Conservation (phyloP, 2,329 filamentous ascomycete genomes). For the Colletotrichum lini region DNA sequence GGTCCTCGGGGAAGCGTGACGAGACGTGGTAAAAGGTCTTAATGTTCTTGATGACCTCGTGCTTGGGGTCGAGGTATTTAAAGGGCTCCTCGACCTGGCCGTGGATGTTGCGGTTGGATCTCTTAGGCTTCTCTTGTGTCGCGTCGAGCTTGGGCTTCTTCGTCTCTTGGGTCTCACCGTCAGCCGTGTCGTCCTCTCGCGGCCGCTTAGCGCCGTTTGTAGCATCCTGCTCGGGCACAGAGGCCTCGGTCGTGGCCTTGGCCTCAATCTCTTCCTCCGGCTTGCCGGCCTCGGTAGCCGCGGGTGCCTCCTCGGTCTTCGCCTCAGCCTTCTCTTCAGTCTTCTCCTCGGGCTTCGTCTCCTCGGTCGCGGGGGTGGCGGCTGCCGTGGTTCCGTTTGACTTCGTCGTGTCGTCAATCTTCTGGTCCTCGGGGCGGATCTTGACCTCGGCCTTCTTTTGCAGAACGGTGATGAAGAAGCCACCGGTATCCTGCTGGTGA, state of each 20-base stretch:
- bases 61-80: conserved; percentile 85
- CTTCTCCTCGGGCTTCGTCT: conserved; percentile 29
- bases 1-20: conserved; percentile 85
- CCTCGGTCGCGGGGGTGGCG: conserved; percentile 40
- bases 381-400: conserved; percentile 41
- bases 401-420: conserved; percentile 64
- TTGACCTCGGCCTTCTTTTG: conserved; percentile 92
- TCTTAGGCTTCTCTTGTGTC: conserved; percentile 47
- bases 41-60: conserved; percentile 83
- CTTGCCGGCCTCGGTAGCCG: conserved; percentile 1
- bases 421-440: conserved; percentile 70
- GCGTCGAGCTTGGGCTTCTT: conserved; percentile 61
- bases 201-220: conserved; percentile 52
- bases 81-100: conserved; percentile 88
- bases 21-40: conserved; percentile 89
- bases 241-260: conserved; percentile 20
- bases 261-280: conserved; percentile 22
- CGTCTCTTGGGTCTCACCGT: conserved; percentile 51
- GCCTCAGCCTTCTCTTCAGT: conserved; percentile 40
- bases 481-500: conserved; percentile 95
- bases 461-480: conserved; percentile 96
- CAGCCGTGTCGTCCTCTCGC: conserved; percentile 49
- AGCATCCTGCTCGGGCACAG: conserved; percentile 40
- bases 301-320: conserved; percentile 9
- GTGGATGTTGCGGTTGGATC: conserved; percentile 60